Percentiles rank a stretch among this genome's conserved stretches.
These are phyloP conservation scores for Saccharomycopsis oosterbeekiorum DNA, from an alignment of 805 yeast genomes.

Conservation along the genomic window DNA sequence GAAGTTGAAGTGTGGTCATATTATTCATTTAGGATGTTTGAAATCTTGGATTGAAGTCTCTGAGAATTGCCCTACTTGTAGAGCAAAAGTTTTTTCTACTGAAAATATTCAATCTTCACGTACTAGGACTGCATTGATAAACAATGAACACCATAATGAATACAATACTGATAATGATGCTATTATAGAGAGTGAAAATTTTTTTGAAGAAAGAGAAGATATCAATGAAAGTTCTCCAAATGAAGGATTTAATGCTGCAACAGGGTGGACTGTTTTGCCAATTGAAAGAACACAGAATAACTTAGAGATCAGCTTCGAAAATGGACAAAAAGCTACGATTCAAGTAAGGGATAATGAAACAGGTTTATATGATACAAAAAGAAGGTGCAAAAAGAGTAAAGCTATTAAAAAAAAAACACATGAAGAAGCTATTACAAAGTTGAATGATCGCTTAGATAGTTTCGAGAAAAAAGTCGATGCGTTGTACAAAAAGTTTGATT, in stretches of 20 bases:
- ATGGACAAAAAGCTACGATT: neutral
- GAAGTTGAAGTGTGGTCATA: slow-evolving; percentile 74
- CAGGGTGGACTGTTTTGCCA: neutral
- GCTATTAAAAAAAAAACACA: neutral
- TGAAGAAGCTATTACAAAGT: neutral
- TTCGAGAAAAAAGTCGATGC: neutral
- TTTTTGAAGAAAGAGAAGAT: neutral
- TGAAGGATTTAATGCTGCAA: neutral
- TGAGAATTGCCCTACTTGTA: slow-evolving; percentile 87
- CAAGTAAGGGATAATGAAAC: neutral
- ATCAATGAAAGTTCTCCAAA: neutral
- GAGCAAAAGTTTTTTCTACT: slow-evolving; percentile 43
- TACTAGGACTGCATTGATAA: slow-evolving; percentile 1
- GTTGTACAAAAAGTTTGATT: neutral
- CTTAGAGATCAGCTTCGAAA: neutral
- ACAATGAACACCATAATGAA: slow-evolving; percentile 17
- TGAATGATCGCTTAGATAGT: neutral
- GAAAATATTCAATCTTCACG: neutral
- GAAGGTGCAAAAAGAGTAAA: neutral
- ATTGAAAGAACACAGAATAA: neutral
- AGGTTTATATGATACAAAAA: neutral
- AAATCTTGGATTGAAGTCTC: slow-evolving; percentile 91
- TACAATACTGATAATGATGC: neutral
- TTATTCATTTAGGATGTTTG: slow-evolving; percentile 80
- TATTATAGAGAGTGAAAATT: neutral